These are phyloP conservation scores for Melaleuca alternifolia DNA, from an alignment of 345 rosid genomes.

Conservation along the genomic window DNA sequence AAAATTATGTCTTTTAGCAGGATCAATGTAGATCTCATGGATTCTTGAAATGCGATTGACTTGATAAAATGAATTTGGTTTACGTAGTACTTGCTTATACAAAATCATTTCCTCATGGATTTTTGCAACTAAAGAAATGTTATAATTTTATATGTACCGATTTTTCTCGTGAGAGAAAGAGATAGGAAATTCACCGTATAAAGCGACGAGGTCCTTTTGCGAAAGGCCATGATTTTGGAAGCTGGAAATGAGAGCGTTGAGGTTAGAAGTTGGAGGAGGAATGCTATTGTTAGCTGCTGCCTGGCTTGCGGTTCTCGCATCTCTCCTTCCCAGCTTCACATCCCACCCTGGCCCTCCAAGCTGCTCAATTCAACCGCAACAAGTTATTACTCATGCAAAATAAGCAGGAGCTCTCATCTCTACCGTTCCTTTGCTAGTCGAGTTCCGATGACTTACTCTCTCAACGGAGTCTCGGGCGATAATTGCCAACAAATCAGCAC, in stretches of 20 bases:
- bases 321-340: constrained; percentile 90
- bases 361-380: constrained; percentile 14
- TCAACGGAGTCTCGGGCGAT: constrained; percentile 42
- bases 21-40: neutral
- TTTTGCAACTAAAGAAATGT: neutral
- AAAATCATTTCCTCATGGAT: neutral
- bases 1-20: neutral
- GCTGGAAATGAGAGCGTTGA: constrained; percentile 44
- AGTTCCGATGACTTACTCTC: constrained; percentile 4
- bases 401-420: neutral
- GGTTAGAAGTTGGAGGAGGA: constrained; percentile 56
- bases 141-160: too few relatives aligned
- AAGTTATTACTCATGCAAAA: neutral
- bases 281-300: constrained; percentile 68
- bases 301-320: constrained; percentile 65
- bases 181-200: constrained; percentile 40
- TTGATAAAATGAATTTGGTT: neutral
- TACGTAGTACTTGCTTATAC: neutral
- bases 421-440: neutral
- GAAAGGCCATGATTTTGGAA: constrained; percentile 65
- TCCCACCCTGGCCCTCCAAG: constrained; percentile 76
- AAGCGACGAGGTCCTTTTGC: constrained; percentile 67
- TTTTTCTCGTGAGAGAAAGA: neutral
- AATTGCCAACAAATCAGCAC: constrained; percentile 44
- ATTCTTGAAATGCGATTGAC: neutral